A percentile compares a stretch with the other conserved stretches of the same genome.
Conservation (phyloP, 352 stramenopile species). For the Phytopythium boreale region DNA sequence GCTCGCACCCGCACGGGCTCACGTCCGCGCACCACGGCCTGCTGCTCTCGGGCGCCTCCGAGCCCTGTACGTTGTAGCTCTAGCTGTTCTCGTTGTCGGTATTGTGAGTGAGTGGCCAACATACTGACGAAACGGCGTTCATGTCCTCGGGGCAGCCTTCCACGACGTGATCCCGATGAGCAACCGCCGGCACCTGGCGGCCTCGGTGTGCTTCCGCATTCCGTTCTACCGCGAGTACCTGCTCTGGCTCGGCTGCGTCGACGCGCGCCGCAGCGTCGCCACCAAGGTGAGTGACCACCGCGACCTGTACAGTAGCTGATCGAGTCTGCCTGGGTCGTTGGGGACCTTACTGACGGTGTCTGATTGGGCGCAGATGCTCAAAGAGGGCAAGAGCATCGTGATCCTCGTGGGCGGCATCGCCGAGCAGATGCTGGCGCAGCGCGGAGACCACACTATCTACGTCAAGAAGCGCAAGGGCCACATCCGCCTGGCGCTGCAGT, state of each 20-base stretch:
- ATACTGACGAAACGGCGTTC: neutral
- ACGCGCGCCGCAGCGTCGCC: conserved; percentile 59
- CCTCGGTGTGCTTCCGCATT: conserved; percentile 73
- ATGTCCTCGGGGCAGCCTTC: conserved; percentile 63
- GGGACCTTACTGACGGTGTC: neutral
- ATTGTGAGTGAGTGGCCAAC: no score
- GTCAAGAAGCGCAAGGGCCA: conserved; percentile 83
- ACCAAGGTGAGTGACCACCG: conserved; percentile 42
- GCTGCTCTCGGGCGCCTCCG: conserved; percentile 53
- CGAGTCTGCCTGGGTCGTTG: no score
- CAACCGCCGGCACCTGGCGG: conserved; percentile 62
- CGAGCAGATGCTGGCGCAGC: conserved; percentile 81
- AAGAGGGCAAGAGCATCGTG: conserved; percentile 68
- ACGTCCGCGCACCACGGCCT: conserved; percentile 68
- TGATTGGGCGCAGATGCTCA: conserved; percentile 36
- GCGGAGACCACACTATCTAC: conserved; percentile 72
- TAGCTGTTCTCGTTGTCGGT: no score
- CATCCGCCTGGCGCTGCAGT: conserved; percentile 71
- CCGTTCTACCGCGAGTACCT: conserved; percentile 76
- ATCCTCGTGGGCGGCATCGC: conserved; percentile 79
- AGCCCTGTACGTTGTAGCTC: conserved; percentile 34
- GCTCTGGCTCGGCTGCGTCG: conserved; percentile 75
- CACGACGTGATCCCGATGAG: conserved; percentile 61
- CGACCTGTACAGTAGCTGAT: no score
- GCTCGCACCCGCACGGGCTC: conserved; percentile 72